Base-by-base conservation (phyloP, 2,329 filamentous ascomycete species). In the Coniochaeta prunicola region DNA sequence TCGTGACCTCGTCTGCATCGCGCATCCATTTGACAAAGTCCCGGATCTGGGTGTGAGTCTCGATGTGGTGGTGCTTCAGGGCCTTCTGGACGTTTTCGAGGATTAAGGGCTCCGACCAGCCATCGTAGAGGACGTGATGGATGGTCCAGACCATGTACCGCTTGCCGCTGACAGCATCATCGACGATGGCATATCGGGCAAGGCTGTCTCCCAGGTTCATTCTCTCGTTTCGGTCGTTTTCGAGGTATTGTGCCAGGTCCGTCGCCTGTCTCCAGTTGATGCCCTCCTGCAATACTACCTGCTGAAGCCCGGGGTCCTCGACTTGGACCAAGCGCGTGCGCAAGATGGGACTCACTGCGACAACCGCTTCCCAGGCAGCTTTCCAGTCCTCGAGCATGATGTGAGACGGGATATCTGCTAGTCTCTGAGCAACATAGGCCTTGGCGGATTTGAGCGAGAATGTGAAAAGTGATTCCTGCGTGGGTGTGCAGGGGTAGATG, bases 391-490 rank as follows among this genome's bases (percentile, higher is more conserved):
- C 64, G 1, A 73, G 73, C 24, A 70, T 71, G n/a, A 67, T 67
- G 1, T 66, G 57, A 38, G 74, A 68, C 4, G 67, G 63, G 9
- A 81, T 67, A 36, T 74, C 69, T 19, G 78, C 71, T 1, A 80
- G 75, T 55, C 76, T 70, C 62, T 78, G 78, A 2, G 77, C 78
- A 2, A 83, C 74, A 42, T 83, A 84, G 0, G 77, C 76, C 36
- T 79, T 79, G 48, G 73, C 72, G 33, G 77, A 70, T 64, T 78
- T 79, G 58, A 74, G 73, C 5, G 80, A 78, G 12, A 83, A 66
- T 0, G 79, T 77, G 73, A 84, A 77, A 3, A 83, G 72, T 3
- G 75, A 79, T 64, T 81, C 79, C 61, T 84, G 80, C 1, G 82
- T 68, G 0, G 79, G 75, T 0, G 78, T 79, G 67, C 78, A 81